Evolutionary conservation across 176 grass and related monocot genomes (phyloP).

Genomic region (Stipa capillata): DNA sequence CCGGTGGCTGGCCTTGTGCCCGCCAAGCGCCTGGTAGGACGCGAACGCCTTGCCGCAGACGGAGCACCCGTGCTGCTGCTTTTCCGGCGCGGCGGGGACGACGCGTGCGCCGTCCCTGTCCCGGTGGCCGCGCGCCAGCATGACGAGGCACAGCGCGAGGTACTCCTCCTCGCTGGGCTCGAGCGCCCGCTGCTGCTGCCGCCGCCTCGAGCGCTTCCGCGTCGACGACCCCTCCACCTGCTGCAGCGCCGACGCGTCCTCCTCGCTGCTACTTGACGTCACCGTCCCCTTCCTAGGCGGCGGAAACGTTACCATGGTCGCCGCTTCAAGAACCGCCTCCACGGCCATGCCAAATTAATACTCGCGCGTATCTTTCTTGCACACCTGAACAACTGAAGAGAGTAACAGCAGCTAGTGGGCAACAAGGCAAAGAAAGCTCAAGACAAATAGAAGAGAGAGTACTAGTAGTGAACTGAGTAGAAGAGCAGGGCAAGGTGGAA

Average conservation of each 20-base stretch:
- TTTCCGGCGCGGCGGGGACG: not conserved
- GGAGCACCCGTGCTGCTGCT: constrained; percentile 63
- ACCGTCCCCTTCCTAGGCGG: not conserved
- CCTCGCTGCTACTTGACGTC: not conserved
- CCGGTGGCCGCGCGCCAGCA: constrained; percentile 34
- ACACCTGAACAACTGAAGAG: not conserved
- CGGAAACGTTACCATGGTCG: not conserved
- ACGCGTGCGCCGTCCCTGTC: not conserved
- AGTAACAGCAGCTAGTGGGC: not conserved
- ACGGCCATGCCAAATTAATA: constrained; percentile 41
- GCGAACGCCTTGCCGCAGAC: constrained; percentile 73
- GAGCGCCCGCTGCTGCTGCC: not conserved
- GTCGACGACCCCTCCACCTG: constrained; percentile 29
- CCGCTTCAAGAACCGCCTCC: constrained; percentile 17
- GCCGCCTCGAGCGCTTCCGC: constrained; percentile 44
- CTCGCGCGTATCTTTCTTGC: not conserved
- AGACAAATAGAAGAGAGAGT: no score
- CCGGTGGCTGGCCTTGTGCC: constrained; percentile 78
- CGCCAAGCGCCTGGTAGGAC: constrained; percentile 72
- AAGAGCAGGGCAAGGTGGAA: constrained; percentile 29
- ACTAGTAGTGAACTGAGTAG: not conserved
- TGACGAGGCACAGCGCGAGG: constrained; percentile 63
- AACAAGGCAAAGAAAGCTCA: not conserved
- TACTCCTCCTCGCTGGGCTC: constrained; percentile 51
- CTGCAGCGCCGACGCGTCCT: not conserved